Base-by-base conservation (phyloP, 1,284 basidiomycete genomes). In the Ganoderma leucocontextum region DNA sequence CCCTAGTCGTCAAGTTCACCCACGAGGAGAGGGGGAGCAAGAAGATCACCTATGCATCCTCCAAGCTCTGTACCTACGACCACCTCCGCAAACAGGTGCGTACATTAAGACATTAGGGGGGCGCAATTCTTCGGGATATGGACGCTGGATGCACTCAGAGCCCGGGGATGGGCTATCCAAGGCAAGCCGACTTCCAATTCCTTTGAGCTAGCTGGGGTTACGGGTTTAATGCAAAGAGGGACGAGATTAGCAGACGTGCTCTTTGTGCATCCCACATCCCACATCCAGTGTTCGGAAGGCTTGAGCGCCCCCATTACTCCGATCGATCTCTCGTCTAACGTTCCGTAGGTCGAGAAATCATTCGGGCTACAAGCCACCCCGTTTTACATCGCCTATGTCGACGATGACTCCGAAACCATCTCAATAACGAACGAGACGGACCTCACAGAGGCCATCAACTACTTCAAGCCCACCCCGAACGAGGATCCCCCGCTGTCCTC, bases 401-500 rank as follows among this genome's bases (percentile, higher is more conserved):
- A 97, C 78, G 95, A 97, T 76, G 94, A 97, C 67, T 89, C 91
- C 68, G 94, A 96, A 75, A 84, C 87, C 63, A 89, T 84, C 60
- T 83, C 85, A 70, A 93, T 97, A 69, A 82, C 83, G 0, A 87
- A 84, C 22, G 94, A 97, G 67, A 78, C 80, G 4, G 93, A 96
- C 75, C 84, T 97, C 33, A 89, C 90, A 0, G 95, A 97, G 73
- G 95, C 95, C 0, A 93, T 97, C 70, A 83, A 87, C 38, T 97
- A 95, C 79, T 96, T 95, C 77, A 87, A 91, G 70, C 89, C 88
- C 1, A 70, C 71, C 4, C 88, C 88, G 35, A 78, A 75, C 15
- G 94, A 95, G 72, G 92, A 94, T 72, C 84, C 84, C 25, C 88
- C 89, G 25, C 75, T 85, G 62, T 90, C 90, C 17, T 92, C 92